These are phyloP conservation scores for Arxiozyma bovina DNA, from an alignment of 1,139 yeast genomes.

Conservation along the genomic window DNA sequence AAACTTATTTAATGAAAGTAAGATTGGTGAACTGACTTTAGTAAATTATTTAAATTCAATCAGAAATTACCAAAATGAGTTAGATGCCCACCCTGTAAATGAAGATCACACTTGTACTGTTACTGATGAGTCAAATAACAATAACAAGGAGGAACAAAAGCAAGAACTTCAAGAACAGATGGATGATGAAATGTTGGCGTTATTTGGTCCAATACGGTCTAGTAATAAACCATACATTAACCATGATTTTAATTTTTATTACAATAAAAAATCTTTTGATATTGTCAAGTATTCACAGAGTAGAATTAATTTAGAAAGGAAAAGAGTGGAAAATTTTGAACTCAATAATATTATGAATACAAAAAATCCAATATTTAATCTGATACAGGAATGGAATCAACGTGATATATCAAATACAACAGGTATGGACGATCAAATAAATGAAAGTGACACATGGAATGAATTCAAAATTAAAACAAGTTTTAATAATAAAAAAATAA, in stretches of 20 bases:
- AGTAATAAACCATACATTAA: neutral
- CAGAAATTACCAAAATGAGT: constrained; percentile 1
- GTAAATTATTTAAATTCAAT: constrained; percentile 41
- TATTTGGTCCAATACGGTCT: neutral
- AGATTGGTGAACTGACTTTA: constrained; percentile 70
- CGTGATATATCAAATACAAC: neutral
- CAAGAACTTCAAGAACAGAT: constrained; percentile 5
- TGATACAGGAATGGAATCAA: constrained; percentile 7
- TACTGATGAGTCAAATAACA: neutral
- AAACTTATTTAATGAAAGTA: constrained; percentile 67
- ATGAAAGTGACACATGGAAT: neutral
- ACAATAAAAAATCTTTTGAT: constrained; percentile 34
- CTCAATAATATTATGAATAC: constrained; percentile 22
- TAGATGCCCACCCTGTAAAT: neutral
- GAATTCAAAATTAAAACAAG: constrained; percentile 4
- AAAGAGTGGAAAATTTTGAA: constrained; percentile 28
- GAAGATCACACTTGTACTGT: neutral
- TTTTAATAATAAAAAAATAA: neutral
- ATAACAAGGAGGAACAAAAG: neutral
- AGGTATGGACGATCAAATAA: neutral
- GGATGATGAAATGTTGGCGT: constrained; percentile 2
- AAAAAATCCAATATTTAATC: constrained; percentile 24
- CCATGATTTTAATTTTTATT: neutral
- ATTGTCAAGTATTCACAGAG: constrained; percentile 47
- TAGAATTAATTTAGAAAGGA: constrained; percentile 33